Base-by-base conservation (phyloP, 1,284 basidiomycete genomes). In the Boletellus sp. region DNA sequence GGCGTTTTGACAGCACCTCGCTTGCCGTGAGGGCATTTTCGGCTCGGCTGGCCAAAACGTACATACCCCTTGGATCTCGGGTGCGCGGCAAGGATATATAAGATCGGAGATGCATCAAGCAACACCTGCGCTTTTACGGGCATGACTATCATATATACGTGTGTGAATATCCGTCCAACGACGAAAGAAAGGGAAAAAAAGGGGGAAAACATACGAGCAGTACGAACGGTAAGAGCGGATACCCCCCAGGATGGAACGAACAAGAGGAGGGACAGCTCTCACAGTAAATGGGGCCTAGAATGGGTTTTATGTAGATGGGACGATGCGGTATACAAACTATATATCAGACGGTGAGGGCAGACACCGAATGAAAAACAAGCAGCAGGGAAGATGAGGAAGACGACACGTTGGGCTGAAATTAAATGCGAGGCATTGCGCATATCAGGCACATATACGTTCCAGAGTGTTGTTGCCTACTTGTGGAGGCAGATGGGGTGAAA, bases 281-380 rank as follows among this genome's bases (percentile, higher is more conserved):
- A n/a, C n/a, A n/a, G n/a, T n/a, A 33, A 33, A 32, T n/a, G n/a
- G 14, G 34, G 45, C 29, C 41, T 42, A 36, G 48, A 20, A 43
- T 54, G 36, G 26, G 50, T 59, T 53, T 58, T 50, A 50, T 41
- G 32, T 11, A 37, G 45, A 44, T 36, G 39, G 47, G 43, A 50
- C 40, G 41, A 57, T 63, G 61, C 54, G 54, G 63, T 61, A 61
- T 64, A 60, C 59, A 61, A 39, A 26, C 56, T 54, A 47, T 53
- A 47, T 53, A 62, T 47, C 47, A 41, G 46, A 32, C 38, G n/a
- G n/a, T n/a, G 13, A 29, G 27, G 26, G 26, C 10, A n/a, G 27
- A 30, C 29, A 30, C 14, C 14, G 14, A 11, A 23, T 5, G 17
- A 23, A 41, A 45, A 10, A 45, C n/a, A 25, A 50, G 39, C 41